Conservation (phyloP, 83 land plant genomes). For the Larix sibirica region DNA sequence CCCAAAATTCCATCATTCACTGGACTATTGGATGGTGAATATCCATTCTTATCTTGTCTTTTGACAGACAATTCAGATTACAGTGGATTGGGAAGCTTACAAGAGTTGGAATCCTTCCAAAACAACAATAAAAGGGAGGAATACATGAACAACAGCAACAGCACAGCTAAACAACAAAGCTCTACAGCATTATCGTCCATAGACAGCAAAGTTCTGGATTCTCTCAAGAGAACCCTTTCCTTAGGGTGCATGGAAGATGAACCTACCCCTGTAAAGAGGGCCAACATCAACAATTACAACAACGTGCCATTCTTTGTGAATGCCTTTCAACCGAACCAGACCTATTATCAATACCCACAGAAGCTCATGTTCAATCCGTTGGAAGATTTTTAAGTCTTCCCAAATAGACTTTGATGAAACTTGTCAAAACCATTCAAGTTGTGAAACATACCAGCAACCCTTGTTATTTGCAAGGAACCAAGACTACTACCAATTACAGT, state of each 20-base stretch:
- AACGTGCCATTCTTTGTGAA: background rate
- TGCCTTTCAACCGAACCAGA: background rate
- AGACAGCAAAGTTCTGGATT: constrained; percentile 14
- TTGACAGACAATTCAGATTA: background rate
- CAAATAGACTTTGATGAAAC: background rate
- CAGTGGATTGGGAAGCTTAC: background rate
- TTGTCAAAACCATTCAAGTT: no score
- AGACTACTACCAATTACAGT: background rate
- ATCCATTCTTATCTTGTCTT: background rate
- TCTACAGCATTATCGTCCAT: background rate
- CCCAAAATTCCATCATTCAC: constrained; percentile 8
- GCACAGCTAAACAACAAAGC: background rate
- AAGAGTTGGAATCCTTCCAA: background rate
- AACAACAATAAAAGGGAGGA: background rate
- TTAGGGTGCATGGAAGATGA: constrained; percentile 11
- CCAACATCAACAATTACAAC: background rate
- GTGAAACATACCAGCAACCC: background rate
- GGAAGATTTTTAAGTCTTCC: constrained; percentile 7
- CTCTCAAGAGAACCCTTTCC: constrained; percentile 9
- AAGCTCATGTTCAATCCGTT: constrained; percentile 8
- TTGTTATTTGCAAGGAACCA: background rate
- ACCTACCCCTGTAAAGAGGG: background rate
- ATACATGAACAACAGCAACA: background rate
- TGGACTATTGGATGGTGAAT: background rate
- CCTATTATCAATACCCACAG: constrained; percentile 15